A percentile compares a stretch with the other conserved stretches of the same genome.
Evolutionary conservation across 2,329 filamentous ascomycete species (phyloP).

Genomic region (Alternaria arbusti): DNA sequence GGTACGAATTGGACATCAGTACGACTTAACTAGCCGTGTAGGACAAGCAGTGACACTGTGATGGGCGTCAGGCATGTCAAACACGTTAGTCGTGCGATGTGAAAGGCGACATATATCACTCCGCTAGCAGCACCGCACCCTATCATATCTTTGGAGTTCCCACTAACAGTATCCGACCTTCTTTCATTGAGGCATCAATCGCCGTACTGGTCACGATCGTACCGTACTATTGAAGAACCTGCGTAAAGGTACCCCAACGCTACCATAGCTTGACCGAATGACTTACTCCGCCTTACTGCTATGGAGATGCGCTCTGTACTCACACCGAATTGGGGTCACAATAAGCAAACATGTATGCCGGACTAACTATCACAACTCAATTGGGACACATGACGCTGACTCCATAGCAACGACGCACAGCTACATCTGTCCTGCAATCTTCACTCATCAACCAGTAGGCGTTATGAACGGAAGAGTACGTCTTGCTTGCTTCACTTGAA

Average conservation of each 20-base stretch:
- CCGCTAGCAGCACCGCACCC: background rate
- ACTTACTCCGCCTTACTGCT: background rate
- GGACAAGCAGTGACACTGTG: slow-evolving; percentile 1
- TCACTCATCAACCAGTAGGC: background rate
- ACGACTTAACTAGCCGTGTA: slow-evolving; percentile 2
- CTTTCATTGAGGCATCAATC: background rate
- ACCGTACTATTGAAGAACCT: background rate
- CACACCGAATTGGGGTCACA: background rate
- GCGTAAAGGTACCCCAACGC: background rate
- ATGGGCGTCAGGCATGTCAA: slow-evolving; percentile 5
- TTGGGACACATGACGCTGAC: background rate
- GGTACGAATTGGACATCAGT: background rate
- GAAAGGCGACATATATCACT: background rate
- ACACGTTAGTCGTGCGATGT: slow-evolving; percentile 12
- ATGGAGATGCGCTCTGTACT: background rate
- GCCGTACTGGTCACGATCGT: background rate
- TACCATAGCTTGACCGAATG: background rate
- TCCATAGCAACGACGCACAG: background rate
- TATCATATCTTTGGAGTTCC: background rate
- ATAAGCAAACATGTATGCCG: background rate
- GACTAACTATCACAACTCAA: background rate
- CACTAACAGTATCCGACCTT: background rate
- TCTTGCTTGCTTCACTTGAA: background rate
- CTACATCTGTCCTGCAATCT: background rate
- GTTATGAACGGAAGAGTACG: background rate